Evolutionary conservation across 371 early-diverging fungal genomes (phyloP), one percentile per base, ranked within the genome.

Genomic region (Mortierella sp.): DNA sequence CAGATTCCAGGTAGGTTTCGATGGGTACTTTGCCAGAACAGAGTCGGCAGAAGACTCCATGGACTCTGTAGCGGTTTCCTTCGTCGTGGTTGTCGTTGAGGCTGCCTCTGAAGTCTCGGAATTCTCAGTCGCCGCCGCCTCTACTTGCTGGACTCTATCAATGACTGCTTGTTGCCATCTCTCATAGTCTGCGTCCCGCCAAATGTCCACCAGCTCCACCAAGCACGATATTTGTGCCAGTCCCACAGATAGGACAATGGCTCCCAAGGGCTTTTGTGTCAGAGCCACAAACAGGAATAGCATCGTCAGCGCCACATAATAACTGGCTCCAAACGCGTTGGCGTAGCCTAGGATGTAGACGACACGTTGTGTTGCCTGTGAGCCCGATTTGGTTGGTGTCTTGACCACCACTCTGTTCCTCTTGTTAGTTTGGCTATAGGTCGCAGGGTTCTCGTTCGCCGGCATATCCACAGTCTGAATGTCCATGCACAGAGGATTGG

Each of bases 251-350:
- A 92, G 60, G 81, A 87, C 83, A n/a, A 92, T 73, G 4, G 86
- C 88, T 13, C 94, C 94, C 81, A 89, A 83, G 3, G 94, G 94
- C 67, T 90, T 89, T 67, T 90, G 91, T 21, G 88, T 80, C 72
- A 89, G 64, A 29, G 64, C 67, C 55, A 89, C 71, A 34, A 85
- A 64, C 59, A 85, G 57, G 70, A 86, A 87, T 46, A 83, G 59
- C 27, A 88, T 82, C 2, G 83, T 80, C 21, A 85, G 48, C 39
- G 90, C 82, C 10, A 85, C 76, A 52, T 88, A 74, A 57, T 88
- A 87, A 6, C 87, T 77, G 1, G 85, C 79, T 9, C 92, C 90
- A 57, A 84, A 81, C 0, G 86, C 87, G 53, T 90, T 91, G 44
- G 82, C 79, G 29, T 80, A 80, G 1, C 91, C 90, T 6, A 85